These are phyloP conservation scores for Prototheca stagnorum DNA, from an alignment of 163 green algal genomes.

Conservation along the genomic window DNA sequence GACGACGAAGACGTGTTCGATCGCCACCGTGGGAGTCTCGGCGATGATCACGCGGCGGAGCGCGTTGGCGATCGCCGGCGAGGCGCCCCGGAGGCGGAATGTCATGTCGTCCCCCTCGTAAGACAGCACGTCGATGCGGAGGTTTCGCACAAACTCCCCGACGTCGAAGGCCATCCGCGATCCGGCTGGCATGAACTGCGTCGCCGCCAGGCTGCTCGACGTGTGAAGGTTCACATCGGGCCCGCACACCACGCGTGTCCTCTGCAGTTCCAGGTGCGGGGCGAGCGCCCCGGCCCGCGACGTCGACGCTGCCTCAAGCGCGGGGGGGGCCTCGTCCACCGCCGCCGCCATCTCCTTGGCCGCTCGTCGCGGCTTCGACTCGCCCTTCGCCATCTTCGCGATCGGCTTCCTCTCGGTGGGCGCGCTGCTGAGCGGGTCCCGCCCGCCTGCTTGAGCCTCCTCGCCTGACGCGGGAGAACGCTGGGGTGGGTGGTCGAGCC, in stretches of 20 bases:
- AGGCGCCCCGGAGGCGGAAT: conserved; percentile 78
- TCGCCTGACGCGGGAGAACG: no score
- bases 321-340: no score
- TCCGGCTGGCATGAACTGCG: conserved; percentile 42
- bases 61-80: conserved; percentile 69
- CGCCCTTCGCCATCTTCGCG: no score
- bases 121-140: conserved; percentile 40
- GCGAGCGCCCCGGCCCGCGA: conserved; percentile 4
- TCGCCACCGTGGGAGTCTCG: conserved; percentile 89
- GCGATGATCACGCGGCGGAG: conserved; percentile 84
- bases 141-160: conserved; percentile 38
- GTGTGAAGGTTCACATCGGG: conserved; percentile 61
- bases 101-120: conserved; percentile 49
- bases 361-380: no score
- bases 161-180: conserved; percentile 61
- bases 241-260: conserved; percentile 38
- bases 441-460: no score
- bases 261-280: conserved; percentile 16
- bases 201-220: conserved; percentile 40
- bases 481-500: no score
- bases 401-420: no score
- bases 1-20: conserved; percentile 92
- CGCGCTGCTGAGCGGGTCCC: no score
- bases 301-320: no score
- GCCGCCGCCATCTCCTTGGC: no score